phyloP scores from a whole-genome alignment of 441 rosid species.

The Erysimum cheiri region DNA sequence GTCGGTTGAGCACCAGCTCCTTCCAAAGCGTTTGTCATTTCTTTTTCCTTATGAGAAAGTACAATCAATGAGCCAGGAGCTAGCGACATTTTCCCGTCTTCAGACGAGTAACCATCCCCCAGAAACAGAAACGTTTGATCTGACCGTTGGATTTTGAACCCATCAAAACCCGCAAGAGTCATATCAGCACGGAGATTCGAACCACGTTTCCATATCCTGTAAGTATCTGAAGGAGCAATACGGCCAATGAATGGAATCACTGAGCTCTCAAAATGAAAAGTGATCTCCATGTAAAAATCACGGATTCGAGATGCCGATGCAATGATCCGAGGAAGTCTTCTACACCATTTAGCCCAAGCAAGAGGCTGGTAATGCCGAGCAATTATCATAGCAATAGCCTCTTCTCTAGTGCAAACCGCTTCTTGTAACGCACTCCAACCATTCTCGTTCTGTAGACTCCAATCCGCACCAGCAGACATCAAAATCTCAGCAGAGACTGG shows the following conservation, averaged over 20 bases:
- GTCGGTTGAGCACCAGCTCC: conserved; percentile 97
- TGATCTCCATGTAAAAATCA: conserved; percentile 97
- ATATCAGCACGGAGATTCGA: conserved; percentile 98
- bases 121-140: conserved; percentile 91
- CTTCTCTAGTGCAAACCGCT: conserved; percentile 95
- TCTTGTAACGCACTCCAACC: conserved; percentile 99
- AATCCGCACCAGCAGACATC: conserved; percentile 98
- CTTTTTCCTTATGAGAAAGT: conserved; percentile 96
- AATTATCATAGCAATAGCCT: conserved; percentile 84
- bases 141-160: conserved; percentile 90
- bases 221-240: conserved; percentile 99
- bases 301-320: conserved; percentile 86
- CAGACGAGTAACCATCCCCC: conserved; percentile 86
- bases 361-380: conserved; percentile 95
- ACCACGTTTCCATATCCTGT: conserved; percentile 98
- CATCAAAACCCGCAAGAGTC: conserved; percentile 99
- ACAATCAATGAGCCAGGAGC: conserved; percentile 89
- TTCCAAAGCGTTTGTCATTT: conserved; percentile 94
- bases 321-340: conserved; percentile 89
- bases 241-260: conserved; percentile 97
- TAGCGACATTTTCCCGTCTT: conserved; percentile 71
- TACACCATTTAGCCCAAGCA: conserved; percentile 99
- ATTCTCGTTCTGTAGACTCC: conserved; percentile 99
- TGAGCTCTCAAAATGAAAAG: conserved; percentile 96
- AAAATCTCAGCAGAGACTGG: conserved; percentile 85